Evolutionary conservation across 225 moss, liverwort and hornwort species (phyloP).

Genomic region (Physcomitrellopsis africana): DNA sequence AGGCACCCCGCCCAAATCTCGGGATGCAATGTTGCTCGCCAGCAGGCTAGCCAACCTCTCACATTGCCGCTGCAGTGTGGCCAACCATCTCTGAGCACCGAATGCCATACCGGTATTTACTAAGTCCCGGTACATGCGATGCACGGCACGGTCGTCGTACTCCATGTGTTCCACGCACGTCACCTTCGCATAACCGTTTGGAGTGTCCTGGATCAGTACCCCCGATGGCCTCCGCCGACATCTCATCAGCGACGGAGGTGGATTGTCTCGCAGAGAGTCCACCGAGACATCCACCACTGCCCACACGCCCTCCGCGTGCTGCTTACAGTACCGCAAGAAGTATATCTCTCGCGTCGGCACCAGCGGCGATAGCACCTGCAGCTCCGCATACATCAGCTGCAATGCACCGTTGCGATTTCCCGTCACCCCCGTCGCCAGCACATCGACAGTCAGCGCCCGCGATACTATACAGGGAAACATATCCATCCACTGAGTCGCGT

Average conservation of each 20-base stretch:
- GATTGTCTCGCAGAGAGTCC: conserved; percentile 78
- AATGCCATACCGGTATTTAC: conserved; percentile 87
- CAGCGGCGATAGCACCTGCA: conserved; percentile 78
- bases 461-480: conserved; percentile 97
- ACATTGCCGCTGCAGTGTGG: conserved; percentile 86
- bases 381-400: conserved; percentile 96
- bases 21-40: conserved; percentile 69
- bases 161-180: conserved; percentile 91
- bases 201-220: conserved; percentile 80
- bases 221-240: conserved; percentile 91
- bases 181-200: conserved; percentile 89
- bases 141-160: conserved; percentile 79
- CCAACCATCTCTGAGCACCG: conserved; percentile 84
- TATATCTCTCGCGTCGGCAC: conserved; percentile 88
- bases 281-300: conserved; percentile 69
- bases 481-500: conserved; percentile 83
- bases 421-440: conserved; percentile 65
- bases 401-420: conserved; percentile 76
- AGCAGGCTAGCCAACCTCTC: conserved; percentile 88
- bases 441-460: conserved; percentile 86
- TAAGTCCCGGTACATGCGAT: conserved; percentile 77
- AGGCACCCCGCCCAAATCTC: conserved; percentile 89
- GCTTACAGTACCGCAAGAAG: conserved; percentile 89
- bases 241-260: conserved; percentile 80
- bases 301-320: conserved; percentile 74